Evolutionary conservation across 495 filamentous ascomycete genomes (phyloP).

Genomic region (Aspergillus avenaceus): DNA sequence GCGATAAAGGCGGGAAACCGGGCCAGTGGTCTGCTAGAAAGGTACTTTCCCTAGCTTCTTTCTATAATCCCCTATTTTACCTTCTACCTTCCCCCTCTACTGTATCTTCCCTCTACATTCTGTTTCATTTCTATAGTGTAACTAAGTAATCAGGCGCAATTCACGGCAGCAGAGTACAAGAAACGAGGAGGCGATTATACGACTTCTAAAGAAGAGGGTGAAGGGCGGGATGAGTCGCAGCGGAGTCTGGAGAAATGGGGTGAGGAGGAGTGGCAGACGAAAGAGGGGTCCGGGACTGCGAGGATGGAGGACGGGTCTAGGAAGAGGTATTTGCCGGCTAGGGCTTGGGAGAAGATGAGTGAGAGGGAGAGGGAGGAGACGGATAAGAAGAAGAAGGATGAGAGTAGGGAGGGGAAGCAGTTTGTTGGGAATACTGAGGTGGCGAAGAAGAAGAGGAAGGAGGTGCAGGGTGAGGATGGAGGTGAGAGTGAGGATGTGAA

Average conservation of each 20-base stretch:
- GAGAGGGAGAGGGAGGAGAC: constrained; percentile 42
- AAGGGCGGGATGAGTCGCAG: constrained; percentile 30
- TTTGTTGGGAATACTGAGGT: constrained; percentile 38
- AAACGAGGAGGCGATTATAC: constrained; percentile 47
- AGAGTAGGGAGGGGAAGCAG: constrained; percentile 40
- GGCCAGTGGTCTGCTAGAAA: constrained; percentile 50
- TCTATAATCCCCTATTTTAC: too few species aligned
- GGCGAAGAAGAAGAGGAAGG: constrained; percentile 33
- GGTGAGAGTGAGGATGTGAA: constrained; percentile 20
- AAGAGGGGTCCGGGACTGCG: constrained; percentile 43
- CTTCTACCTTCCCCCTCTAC: too few species aligned
- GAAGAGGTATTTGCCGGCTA: constrained; percentile 46
- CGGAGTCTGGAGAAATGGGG: constrained; percentile 42
- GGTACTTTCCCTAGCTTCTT: constrained; percentile 14
- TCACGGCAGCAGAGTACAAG: constrained; percentile 50
- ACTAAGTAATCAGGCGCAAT: constrained; percentile 48
- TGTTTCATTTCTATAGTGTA: too few species aligned
- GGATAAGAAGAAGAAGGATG: constrained; percentile 40
- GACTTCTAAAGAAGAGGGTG: constrained; percentile 34
- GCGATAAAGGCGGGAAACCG: constrained; percentile 45
- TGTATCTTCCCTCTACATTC: too few species aligned
- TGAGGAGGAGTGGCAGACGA: constrained; percentile 49
- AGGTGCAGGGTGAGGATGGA: constrained; percentile 20
- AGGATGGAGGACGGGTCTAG: constrained; percentile 38
- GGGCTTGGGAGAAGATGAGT: constrained; percentile 46